Evolutionary conservation across 108 stramenopile species (phyloP), one percentile per base, ranked within the genome.

Genomic region (Skeletonema grethae): DNA sequence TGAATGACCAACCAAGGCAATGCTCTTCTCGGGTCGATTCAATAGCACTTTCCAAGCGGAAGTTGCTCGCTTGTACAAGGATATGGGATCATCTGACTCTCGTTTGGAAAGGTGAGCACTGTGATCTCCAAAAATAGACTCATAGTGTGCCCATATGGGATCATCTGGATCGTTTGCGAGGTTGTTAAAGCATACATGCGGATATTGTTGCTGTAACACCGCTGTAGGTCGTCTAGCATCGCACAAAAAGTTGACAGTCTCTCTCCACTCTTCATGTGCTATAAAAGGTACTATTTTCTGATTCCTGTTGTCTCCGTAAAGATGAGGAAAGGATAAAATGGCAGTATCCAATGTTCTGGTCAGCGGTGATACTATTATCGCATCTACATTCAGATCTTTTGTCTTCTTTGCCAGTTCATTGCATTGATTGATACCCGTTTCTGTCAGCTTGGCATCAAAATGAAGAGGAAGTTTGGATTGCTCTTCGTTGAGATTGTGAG

Each of bases 191-290:
- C 65, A 30, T 4, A 82, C 67, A 18, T 60, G 57, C 9, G 77
- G 82, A 70, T 72, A 82, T 8, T 31, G 25, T 28, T 41, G 36
- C 39, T 63, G 22, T 2, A 79, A 62, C 10, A 61, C 35, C 5
- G 46, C 3, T 6, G 30, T 73, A 2, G 77, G 25, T 25, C 76
- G 72, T 45, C 82, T 57, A 15, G 72, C 60, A 64, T 82, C 77
- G 53, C 82, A 78, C 3, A 82, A 45, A 58, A 56, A 79, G 56
- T 82, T 82, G 67, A 75, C 73, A 11, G 82, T 82, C 57, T 82
- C 82, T 70, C 82, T 73, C 82, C 82, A 82, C 50, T 78, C 67
- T 64, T 82, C 82, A 30, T 73, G 46, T 12, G 82, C 82, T 16
- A 82, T 59, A 55, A 82, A 74, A 61, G 82, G 72, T 7, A 79